Conservation (phyloP, 148 eudicot species). For the Amaranthus cruentus region DNA sequence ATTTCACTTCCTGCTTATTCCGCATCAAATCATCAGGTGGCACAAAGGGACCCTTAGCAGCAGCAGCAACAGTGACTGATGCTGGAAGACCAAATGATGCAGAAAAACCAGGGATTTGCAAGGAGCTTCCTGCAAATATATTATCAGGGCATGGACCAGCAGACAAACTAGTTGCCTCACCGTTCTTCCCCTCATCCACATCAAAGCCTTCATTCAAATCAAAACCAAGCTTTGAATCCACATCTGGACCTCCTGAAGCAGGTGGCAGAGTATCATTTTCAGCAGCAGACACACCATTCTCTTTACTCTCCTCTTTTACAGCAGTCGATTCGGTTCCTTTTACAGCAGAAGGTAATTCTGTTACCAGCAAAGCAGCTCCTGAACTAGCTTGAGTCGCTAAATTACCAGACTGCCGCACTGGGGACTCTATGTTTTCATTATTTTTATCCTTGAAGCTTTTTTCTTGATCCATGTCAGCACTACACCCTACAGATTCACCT, state of each 20-base stretch:
- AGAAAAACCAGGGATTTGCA: conserved; percentile 33
- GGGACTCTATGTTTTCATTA: conserved; percentile 24
- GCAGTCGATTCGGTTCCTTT: not conserved
- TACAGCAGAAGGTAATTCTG: conserved; percentile 4
- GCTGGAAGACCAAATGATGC: conserved; percentile 33
- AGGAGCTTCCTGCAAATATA: conserved; percentile 29
- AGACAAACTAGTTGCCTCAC: conserved; percentile 30
- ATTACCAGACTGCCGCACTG: not conserved
- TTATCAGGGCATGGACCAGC: conserved; percentile 23
- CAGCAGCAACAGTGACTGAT: conserved; percentile 55
- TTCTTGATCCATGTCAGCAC: conserved; percentile 20
- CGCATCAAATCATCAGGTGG: conserved; percentile 60
- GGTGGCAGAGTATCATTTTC: conserved; percentile 22
- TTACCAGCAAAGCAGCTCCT: not conserved
- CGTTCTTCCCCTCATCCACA: conserved; percentile 56
- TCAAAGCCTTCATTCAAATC: conserved; percentile 67
- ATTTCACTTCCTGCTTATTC: conserved; percentile 61
- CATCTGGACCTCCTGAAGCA: conserved; percentile 30
- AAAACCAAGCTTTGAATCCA: conserved; percentile 44
- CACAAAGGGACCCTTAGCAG: conserved; percentile 66
- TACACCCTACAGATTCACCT: conserved; percentile 15
- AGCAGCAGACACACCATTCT: conserved; percentile 10
- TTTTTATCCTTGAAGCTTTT: conserved; percentile 18
- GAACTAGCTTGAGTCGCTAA: not conserved
- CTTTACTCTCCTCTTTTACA: conserved; percentile 6